Evolutionary conservation across 805 yeast genomes (phyloP).

Genomic region (Pichia cabralensis): DNA sequence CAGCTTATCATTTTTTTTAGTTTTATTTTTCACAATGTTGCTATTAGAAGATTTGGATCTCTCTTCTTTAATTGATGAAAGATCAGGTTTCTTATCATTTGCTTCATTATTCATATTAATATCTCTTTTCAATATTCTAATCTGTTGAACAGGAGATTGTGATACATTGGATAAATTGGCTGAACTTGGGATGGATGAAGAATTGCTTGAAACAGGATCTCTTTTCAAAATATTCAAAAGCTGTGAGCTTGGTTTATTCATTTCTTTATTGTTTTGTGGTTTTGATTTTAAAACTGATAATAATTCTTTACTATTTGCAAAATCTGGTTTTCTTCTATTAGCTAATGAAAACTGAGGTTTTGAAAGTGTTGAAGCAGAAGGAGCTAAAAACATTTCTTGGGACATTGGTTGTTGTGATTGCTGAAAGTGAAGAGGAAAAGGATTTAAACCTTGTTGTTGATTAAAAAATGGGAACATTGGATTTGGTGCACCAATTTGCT

Average conservation of each 20-base stretch:
- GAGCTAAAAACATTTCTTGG: slow-evolving; percentile 14
- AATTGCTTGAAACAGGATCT: too few species aligned
- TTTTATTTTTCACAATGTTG: not conserved
- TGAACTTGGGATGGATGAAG: too few species aligned
- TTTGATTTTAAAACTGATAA: slow-evolving; percentile 21
- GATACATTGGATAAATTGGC: not conserved
- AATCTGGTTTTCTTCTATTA: slow-evolving; percentile 21
- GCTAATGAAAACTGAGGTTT: slow-evolving; percentile 23
- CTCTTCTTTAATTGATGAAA: not conserved
- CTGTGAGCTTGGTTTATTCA: not conserved
- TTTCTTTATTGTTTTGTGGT: slow-evolving; percentile 2
- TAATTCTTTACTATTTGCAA: slow-evolving; percentile 24
- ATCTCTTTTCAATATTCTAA: slow-evolving; percentile 13
- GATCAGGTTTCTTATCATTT: not conserved
- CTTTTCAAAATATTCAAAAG: too few species aligned
- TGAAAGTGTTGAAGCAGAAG: slow-evolving; percentile 24
- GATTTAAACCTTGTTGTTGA: too few species aligned
- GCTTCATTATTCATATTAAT: too few species aligned
- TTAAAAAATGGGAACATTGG: too few species aligned
- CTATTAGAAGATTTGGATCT: too few species aligned
- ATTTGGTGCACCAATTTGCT: slow-evolving; percentile 1
- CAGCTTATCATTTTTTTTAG: not conserved
- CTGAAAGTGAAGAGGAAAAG: too few species aligned
- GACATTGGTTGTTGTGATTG: not conserved
- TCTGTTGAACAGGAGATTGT: too few species aligned